Evolutionary conservation across 1,284 basidiomycete species (phyloP).

Genomic region (Phylloporus gajari): DNA sequence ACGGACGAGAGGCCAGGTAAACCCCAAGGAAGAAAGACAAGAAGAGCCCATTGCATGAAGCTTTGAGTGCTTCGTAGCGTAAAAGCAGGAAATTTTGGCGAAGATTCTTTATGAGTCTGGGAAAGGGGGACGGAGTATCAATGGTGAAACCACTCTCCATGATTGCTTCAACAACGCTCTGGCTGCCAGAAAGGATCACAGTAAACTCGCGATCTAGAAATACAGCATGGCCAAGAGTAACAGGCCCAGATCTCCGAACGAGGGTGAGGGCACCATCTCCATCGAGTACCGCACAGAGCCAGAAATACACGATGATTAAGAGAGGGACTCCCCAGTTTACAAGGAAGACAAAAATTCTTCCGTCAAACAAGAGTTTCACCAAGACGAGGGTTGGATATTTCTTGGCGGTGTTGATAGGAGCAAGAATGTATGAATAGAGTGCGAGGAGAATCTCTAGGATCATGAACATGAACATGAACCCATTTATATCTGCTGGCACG

Average conservation of each 20-base stretch:
- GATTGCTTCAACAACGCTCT: not conserved
- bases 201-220: not conserved
- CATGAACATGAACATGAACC: no score
- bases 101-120: no score
- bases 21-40: not conserved
- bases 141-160: no score
- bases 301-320: no score
- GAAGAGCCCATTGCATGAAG: no score
- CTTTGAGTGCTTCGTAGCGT: not conserved
- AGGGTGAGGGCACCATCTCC: not conserved
- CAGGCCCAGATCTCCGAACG: not conserved
- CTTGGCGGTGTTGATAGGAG: no score
- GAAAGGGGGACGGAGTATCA: no score
- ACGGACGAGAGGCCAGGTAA: not conserved
- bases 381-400: not conserved
- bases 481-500: not conserved
- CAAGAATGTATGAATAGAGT: no score
- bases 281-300: not conserved
- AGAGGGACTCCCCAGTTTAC: no score
- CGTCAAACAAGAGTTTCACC: not conserved
- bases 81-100: not conserved
- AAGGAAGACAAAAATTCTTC: no score
- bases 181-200: not conserved
- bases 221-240: not conserved
- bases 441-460: no score